Conservation (phyloP, 371 early-diverging fungal genomes). For the Apophysomyces trapeziformis region DNA sequence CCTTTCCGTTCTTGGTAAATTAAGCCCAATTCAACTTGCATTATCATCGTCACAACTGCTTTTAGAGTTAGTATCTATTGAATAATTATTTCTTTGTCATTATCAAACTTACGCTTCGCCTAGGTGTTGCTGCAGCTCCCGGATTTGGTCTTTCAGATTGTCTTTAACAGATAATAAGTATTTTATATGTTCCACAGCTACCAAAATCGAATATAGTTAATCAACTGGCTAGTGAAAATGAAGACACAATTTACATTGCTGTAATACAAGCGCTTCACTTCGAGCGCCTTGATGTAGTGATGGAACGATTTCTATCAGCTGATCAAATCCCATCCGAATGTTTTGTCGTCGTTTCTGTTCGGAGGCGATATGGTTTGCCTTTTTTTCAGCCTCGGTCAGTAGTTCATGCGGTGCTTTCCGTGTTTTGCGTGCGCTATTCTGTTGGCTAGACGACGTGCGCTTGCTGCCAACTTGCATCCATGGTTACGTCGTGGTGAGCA, state of each 20-base stretch:
- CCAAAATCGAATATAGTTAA: not conserved
- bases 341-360: constrained; percentile 91
- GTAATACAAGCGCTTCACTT: constrained; percentile 64
- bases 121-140: not conserved
- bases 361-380: constrained; percentile 93
- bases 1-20: not conserved
- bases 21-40: constrained; percentile 7
- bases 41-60: not conserved
- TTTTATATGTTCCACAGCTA: constrained; percentile 2
- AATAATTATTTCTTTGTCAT: not conserved
- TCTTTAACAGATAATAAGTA: constrained; percentile 1
- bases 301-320: constrained; percentile 83
- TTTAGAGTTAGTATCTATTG: not conserved
- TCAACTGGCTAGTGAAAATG: not conserved
- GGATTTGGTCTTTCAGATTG: not conserved
- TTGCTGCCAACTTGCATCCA: not conserved
- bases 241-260: constrained; percentile 51
- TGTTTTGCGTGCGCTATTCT: constrained; percentile 24
- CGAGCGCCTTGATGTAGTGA: constrained; percentile 65
- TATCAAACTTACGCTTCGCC: not conserved
- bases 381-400: constrained; percentile 91
- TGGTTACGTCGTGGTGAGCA: no score
- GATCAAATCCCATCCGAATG: constrained; percentile 83
- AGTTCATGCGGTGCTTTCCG: constrained; percentile 67
- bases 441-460: not conserved